These are phyloP conservation scores for Chrysosporium queenslandicum DNA, from an alignment of 2,329 filamentous ascomycete genomes.

Conservation along the genomic window DNA sequence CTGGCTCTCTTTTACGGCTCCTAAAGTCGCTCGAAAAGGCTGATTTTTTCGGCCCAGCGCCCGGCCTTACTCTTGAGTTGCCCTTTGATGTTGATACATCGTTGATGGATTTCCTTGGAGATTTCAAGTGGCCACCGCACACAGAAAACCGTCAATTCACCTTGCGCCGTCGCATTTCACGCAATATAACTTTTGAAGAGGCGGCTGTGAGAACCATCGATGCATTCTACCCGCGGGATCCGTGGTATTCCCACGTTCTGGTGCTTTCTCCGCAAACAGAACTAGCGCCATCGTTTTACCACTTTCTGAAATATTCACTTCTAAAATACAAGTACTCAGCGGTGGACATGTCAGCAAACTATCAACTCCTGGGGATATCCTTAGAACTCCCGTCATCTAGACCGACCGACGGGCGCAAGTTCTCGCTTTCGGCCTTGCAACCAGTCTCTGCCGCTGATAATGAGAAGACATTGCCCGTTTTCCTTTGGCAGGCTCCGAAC, in stretches of 20 bases:
- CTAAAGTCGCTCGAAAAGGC: conserved; percentile 64
- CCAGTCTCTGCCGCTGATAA: not conserved
- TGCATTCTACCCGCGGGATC: conserved; percentile 69
- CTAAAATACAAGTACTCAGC: conserved; percentile 68
- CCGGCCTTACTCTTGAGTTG: conserved; percentile 75
- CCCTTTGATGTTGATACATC: conserved; percentile 58
- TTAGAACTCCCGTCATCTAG: conserved; percentile 56
- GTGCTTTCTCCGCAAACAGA: conserved; percentile 73
- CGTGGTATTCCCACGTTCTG: conserved; percentile 62
- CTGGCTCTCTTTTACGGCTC: conserved; percentile 65
- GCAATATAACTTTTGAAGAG: conserved; percentile 54
- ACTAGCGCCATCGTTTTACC: conserved; percentile 69
- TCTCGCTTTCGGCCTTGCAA: conserved; percentile 39
- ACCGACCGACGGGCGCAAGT: conserved; percentile 46
- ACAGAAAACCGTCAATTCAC: conserved; percentile 46
- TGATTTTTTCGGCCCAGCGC: conserved; percentile 62
- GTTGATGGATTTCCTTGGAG: conserved; percentile 52
- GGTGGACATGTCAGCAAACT: conserved; percentile 35
- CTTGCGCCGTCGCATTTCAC: conserved; percentile 62
- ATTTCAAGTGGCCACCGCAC: conserved; percentile 58
- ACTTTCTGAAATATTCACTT: conserved; percentile 70
- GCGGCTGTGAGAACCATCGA: conserved; percentile 69
- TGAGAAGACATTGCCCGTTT: conserved; percentile 43
- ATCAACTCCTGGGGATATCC: conserved; percentile 64
- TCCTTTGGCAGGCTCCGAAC: conserved; percentile 77